Evolutionary conservation across 768 basidiomycete genomes (phyloP).

Genomic region (Lanmaoa pseudosensibilis): DNA sequence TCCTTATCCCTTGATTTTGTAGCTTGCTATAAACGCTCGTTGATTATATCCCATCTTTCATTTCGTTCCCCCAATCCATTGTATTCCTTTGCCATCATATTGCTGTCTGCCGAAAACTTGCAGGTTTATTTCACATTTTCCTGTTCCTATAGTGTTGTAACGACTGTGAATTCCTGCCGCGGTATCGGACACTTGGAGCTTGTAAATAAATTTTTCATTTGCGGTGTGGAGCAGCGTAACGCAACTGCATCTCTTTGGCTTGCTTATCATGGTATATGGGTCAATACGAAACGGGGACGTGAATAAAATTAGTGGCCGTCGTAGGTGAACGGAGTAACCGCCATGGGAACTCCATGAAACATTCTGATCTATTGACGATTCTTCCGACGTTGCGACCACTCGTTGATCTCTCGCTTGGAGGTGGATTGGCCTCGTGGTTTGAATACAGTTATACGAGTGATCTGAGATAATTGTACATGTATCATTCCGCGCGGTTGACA

Average conservation of each 20-base stretch:
- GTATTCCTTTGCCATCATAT: not conserved
- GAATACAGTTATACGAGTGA: not conserved
- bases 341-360: not conserved
- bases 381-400: too few relatives aligned
- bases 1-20: constrained; percentile 17
- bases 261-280: not conserved
- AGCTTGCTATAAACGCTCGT: not conserved
- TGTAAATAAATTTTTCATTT: not conserved
- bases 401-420: not conserved
- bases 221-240: not conserved
- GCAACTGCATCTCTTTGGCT: not conserved
- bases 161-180: not conserved
- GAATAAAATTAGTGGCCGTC: not conserved
- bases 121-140: not conserved
- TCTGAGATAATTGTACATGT: not conserved
- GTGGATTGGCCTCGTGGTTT: not conserved
- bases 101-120: not conserved
- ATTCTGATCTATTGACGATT: too few relatives aligned
- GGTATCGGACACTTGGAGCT: not conserved
- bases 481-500: too few relatives aligned
- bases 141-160: not conserved
- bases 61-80: not conserved
- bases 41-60: constrained; percentile 17
- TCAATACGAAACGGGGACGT: too few relatives aligned
- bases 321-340: too few relatives aligned